A percentile compares a stretch with the other conserved stretches of the same genome.
Evolutionary conservation across 148 eudicot genomes (phyloP).

Genomic region (Rhododendron simsii): DNA sequence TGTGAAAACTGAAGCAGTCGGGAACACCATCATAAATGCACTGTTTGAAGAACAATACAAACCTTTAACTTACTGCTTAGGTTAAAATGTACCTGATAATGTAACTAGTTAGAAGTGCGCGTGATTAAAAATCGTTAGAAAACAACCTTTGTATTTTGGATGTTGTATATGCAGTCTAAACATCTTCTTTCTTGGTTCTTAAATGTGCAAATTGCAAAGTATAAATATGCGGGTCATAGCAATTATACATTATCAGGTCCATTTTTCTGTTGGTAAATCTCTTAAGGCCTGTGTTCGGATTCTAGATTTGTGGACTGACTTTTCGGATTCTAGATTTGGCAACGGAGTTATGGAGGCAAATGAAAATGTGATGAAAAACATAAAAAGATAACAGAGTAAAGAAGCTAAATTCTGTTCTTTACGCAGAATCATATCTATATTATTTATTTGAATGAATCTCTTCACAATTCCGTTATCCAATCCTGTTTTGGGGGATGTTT

Average conservation of each 20-base stretch:
- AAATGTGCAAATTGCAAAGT: not conserved
- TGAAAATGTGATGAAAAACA: not conserved
- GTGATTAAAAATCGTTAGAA: not conserved
- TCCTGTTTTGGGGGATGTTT: not conserved
- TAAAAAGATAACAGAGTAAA: not conserved
- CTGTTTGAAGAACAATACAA: not conserved
- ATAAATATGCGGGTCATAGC: not conserved
- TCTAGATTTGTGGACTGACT: not conserved
- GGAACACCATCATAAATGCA: not conserved
- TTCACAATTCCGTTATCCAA: not conserved
- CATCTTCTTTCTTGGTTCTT: not conserved
- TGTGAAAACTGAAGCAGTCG: not conserved
- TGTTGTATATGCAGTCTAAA: constrained; percentile 8
- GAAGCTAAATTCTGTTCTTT: not conserved
- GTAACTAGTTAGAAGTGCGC: constrained; percentile 1
- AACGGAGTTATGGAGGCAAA: not conserved
- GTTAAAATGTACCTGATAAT: not conserved
- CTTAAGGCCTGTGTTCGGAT: not conserved
- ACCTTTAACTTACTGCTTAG: not conserved
- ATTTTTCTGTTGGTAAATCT: not conserved
- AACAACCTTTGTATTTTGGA: not conserved
- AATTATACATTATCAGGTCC: not conserved
- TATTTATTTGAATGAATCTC: not conserved
- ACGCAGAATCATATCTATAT: not conserved
- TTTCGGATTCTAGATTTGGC: not conserved